Percentiles rank a stretch among this genome's conserved stretches.
phyloP scores from a whole-genome alignment of 2,329 filamentous ascomycete species.

The Aspergillus novoparasiticus region DNA sequence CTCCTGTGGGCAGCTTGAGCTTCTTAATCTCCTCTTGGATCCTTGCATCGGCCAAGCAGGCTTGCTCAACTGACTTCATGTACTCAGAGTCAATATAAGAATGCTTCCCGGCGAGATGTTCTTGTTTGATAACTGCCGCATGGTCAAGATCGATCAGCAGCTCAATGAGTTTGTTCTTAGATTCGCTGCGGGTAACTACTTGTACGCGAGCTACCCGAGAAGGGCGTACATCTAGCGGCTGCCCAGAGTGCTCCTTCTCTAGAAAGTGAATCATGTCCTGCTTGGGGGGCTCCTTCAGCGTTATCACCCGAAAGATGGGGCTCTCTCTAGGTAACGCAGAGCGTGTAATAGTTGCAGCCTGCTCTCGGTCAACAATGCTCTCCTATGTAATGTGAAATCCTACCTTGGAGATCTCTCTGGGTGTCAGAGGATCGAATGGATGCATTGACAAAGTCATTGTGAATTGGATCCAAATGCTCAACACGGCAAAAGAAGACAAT shows the following conservation, averaged over 20 bases:
- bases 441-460: conserved; percentile 24
- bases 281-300: conserved; percentile 55
- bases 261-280: conserved; percentile 50
- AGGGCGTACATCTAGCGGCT: conserved; percentile 24
- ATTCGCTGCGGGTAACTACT: conserved; percentile 19
- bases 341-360: conserved; percentile 35
- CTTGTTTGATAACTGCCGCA: conserved; percentile 13
- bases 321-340: conserved; percentile 35
- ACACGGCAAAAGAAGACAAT: not conserved
- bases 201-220: conserved; percentile 47
- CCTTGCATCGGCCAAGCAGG: conserved; percentile 46
- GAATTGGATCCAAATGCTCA: not conserved
- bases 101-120: conserved; percentile 28
- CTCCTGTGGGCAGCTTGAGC: conserved; percentile 49
- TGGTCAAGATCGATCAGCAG: conserved; percentile 26
- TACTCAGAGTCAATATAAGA: conserved; percentile 42
- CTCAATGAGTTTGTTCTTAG: conserved; percentile 25
- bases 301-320: conserved; percentile 54
- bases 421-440: conserved; percentile 35
- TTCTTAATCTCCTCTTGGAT: conserved; percentile 45
- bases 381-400: not conserved
- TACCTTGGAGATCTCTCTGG: conserved; percentile 34
- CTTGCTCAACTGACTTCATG: conserved; percentile 52
- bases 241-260: conserved; percentile 44
- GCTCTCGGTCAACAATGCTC: conserved; percentile 11